Conservation (phyloP, 129 eudicot species). For the Oenanthe sinensis region DNA sequence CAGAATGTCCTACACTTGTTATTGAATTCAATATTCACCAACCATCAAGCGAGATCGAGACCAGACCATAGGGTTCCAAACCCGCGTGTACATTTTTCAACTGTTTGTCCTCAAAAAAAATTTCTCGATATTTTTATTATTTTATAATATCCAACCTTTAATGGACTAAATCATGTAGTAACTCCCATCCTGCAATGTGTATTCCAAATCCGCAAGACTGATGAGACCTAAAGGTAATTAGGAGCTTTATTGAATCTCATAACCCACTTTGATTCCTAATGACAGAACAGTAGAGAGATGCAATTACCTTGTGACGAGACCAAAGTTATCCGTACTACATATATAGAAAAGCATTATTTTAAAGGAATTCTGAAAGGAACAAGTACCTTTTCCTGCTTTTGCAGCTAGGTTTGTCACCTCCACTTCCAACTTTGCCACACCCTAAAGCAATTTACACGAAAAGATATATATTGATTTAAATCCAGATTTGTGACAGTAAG, state of each 20-base stretch:
- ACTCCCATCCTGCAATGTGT: neutral
- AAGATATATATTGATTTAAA: conserved; percentile 1
- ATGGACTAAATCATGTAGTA: neutral
- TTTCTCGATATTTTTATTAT: neutral
- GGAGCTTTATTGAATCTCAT: neutral
- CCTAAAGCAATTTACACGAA: conserved; percentile 34
- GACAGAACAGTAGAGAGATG: neutral
- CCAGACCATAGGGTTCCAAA: too few species aligned
- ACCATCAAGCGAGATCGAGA: too few species aligned
- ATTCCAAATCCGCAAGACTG: neutral
- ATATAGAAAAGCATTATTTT: neutral
- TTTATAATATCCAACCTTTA: neutral
- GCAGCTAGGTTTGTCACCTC: conserved; percentile 98
- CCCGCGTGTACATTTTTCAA: neutral
- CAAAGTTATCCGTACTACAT: neutral
- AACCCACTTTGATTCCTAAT: neutral
- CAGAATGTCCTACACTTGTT: neutral
- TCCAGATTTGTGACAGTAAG: conserved; percentile 1
- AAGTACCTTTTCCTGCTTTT: conserved; percentile 96
- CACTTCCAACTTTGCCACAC: conserved; percentile 84
- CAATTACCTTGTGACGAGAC: neutral
- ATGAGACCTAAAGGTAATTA: neutral
- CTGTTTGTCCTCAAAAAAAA: too few species aligned
- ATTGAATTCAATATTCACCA: neutral
- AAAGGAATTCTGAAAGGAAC: conserved; percentile 7